Evolutionary conservation across 495 filamentous ascomycete genomes (phyloP).

Genomic region (Bacidia rubella): DNA sequence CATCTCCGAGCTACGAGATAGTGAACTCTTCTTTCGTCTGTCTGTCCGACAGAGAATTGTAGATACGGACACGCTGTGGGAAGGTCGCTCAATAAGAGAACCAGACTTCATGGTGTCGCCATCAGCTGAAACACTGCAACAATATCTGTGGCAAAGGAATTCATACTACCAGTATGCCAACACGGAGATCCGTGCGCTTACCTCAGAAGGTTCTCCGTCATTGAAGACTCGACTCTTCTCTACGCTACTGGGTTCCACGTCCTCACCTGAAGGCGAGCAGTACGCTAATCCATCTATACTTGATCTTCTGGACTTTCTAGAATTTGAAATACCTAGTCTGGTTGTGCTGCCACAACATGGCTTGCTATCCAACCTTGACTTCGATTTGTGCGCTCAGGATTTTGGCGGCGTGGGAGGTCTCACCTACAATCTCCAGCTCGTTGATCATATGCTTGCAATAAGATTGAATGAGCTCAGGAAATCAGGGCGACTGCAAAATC

Average conservation of each 20-base stretch:
- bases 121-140: constrained; percentile 48
- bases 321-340: constrained; percentile 45
- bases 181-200: constrained; percentile 68
- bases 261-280: constrained; percentile 45
- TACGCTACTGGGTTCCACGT: constrained; percentile 62
- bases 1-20: constrained; percentile 60
- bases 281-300: constrained; percentile 60
- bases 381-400: constrained; percentile 19
- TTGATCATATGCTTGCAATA: constrained; percentile 48
- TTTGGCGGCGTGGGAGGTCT: constrained; percentile 38
- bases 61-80: constrained; percentile 51
- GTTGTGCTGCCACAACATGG: constrained; percentile 34
- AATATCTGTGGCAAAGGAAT: constrained; percentile 62
- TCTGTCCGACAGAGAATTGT: constrained; percentile 53
- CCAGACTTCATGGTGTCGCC: constrained; percentile 51
- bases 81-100: constrained; percentile 38
- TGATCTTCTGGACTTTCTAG: constrained; percentile 85
- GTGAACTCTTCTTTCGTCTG: constrained; percentile 58
- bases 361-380: constrained; percentile 46
- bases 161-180: constrained; percentile 70
- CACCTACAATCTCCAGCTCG: constrained; percentile 42
- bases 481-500: constrained; percentile 34
- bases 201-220: constrained; percentile 53
- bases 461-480: constrained; percentile 39
- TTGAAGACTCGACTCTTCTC: constrained; percentile 66